These are phyloP conservation scores for Grosmannia serpens DNA, from an alignment of 2,329 filamentous ascomycete species.

Conservation along the genomic window DNA sequence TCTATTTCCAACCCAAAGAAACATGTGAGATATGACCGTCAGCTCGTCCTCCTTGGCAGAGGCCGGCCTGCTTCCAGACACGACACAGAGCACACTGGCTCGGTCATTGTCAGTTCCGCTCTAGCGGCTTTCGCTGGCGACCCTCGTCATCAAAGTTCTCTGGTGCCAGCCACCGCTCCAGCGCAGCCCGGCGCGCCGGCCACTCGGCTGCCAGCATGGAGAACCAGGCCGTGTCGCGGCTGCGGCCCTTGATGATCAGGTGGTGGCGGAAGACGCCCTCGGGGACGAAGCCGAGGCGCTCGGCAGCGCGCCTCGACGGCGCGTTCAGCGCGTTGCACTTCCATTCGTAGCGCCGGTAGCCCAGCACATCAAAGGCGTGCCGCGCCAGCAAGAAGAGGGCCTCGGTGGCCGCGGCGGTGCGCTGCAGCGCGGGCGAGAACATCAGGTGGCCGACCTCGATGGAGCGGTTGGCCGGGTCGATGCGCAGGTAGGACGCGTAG, in stretches of 20 bases:
- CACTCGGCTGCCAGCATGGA: not conserved
- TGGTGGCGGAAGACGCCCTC: constrained; percentile 1
- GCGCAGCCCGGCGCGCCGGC: not conserved
- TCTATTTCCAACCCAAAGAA: too few species aligned
- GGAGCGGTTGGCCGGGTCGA: not conserved
- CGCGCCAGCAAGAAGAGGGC: not conserved
- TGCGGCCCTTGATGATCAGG: not conserved
- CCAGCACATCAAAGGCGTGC: not conserved
- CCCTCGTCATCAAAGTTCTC: not conserved
- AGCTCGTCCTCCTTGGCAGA: not conserved
- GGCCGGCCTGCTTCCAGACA: not conserved
- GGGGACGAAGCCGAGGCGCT: not conserved
- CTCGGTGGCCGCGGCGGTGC: not conserved
- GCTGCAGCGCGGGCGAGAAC: not conserved
- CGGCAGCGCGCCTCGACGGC: not conserved
- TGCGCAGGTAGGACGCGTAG: not conserved
- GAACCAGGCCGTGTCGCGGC: not conserved
- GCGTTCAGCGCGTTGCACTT: not conserved
- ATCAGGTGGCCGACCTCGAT: not conserved
- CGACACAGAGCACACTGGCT: too few species aligned
- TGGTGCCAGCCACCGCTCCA: not conserved
- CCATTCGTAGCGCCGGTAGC: not conserved
- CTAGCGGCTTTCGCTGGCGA: not conserved
- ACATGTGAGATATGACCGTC: too few species aligned
- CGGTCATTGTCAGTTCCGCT: too few species aligned